These are phyloP conservation scores for Dothiorella sarmentorum DNA, from an alignment of 2,329 filamentous ascomycete species.

Conservation along the genomic window DNA sequence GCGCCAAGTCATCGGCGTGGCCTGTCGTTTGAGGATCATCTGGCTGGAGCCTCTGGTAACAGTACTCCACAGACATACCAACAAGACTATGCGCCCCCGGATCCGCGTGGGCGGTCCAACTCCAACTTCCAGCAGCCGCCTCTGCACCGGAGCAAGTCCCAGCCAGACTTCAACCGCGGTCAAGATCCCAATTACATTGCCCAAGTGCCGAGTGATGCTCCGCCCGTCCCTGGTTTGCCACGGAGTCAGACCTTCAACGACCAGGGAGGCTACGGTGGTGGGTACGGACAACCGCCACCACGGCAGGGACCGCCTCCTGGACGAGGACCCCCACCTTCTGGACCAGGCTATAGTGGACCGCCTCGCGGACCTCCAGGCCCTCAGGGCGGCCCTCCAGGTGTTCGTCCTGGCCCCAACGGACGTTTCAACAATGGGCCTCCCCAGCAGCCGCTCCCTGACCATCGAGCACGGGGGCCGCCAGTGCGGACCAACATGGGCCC, in stretches of 20 bases:
- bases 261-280: conserved; percentile 24
- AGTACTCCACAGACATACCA: conserved; percentile 18
- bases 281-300: conserved; percentile 24
- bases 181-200: conserved; percentile 50
- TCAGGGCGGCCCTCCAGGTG: conserved; percentile 21
- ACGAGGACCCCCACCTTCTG: conserved; percentile 20
- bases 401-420: conserved; percentile 3
- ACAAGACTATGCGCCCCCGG: conserved; percentile 6
- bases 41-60: conserved; percentile 15
- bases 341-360: conserved; percentile 2
- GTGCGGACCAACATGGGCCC: background rate
- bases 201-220: conserved; percentile 66
- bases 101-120: conserved; percentile 6
- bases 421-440: conserved; percentile 10
- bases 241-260: conserved; percentile 38
- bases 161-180: conserved; percentile 54
- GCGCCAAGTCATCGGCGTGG: conserved; percentile 23
- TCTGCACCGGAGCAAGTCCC: conserved; percentile 61
- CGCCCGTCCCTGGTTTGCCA: conserved; percentile 49
- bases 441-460: conserved; percentile 16
- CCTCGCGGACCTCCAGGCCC: conserved; percentile 15
- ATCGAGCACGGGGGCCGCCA: conserved; percentile 15
- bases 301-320: background rate
- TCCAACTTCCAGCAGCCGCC: conserved; percentile 26
- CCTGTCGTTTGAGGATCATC: conserved; percentile 23